phyloP scores from a whole-genome alignment of 495 filamentous ascomycete genomes.

The Apodospora peruviana region DNA sequence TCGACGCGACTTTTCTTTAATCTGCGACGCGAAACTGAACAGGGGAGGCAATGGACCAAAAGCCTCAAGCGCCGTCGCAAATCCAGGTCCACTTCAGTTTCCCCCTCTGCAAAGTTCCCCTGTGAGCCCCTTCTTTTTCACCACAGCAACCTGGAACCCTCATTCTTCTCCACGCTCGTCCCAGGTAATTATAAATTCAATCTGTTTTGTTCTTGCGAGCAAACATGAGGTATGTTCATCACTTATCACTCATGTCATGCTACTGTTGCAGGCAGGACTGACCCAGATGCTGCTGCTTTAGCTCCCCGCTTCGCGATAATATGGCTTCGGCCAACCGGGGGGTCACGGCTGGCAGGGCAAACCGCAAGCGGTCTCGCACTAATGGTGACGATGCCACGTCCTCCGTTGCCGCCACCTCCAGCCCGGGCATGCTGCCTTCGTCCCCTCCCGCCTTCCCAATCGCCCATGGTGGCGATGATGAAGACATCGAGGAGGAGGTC shows the following conservation, averaged over 20 bases:
- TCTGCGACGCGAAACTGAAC: constrained; percentile 20
- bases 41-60: constrained; percentile 1
- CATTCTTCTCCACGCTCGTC: background rate
- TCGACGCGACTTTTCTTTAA: constrained; percentile 17
- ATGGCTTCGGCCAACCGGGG: constrained; percentile 86
- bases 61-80: constrained; percentile 1
- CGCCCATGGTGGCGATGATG: constrained; percentile 57
- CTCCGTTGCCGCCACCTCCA: constrained; percentile 59
- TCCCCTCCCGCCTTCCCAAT: constrained; percentile 50
- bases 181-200: too few species aligned
- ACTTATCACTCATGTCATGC: background rate
- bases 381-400: constrained; percentile 62
- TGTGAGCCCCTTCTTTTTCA: background rate
- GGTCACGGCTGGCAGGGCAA: constrained; percentile 43
- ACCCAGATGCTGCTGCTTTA: constrained; percentile 5
- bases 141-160: constrained; percentile 6
- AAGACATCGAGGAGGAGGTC: constrained; percentile 45
- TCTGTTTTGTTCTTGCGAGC: background rate
- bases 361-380: constrained; percentile 79
- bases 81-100: constrained; percentile 7
- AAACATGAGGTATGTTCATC: constrained; percentile 35
- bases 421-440: constrained; percentile 38
- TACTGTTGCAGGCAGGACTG: background rate
- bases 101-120: constrained; percentile 8
- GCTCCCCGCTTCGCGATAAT: constrained; percentile 78